Base-by-base conservation (phyloP, 2,329 filamentous ascomycete genomes). In the Tolypocladium paradoxum region DNA sequence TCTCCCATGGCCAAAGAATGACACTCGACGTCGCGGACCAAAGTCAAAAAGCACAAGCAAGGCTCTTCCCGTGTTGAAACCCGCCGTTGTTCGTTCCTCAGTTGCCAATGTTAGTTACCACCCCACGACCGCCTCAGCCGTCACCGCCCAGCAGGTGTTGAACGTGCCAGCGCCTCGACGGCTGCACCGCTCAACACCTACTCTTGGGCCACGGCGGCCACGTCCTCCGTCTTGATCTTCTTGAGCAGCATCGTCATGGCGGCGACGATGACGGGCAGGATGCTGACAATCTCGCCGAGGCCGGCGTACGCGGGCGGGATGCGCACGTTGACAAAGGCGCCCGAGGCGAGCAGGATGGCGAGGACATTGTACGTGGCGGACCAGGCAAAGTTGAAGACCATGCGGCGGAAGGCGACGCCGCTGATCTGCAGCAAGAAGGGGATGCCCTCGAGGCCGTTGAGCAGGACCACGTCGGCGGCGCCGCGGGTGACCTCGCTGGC, bases 371-470 rank as follows among this genome's bases (percentile, higher is more conserved):
- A 87, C 2, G 82, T 58, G 33, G 73, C 75, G 1, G 76, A 73
- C 83, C 83, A 87, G 0, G 60, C 66, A 58, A 87, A 85, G 60
- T 87, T 87, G 67, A 84, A 77, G 8, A 71, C 59, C 56, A 82
- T 76, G 24, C 77, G 71, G 12, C 65, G 61, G 56, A 67, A 66
- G 27, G 62, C 60, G 9, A 62, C 61, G 37, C 55, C 52, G 47
- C 67, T 70, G 36, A 82, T 63, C 49, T 80, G 72, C 3, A 85
- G 70, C 22, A 82, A 64, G 8, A 72, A 67, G 1, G 76, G 64
- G 3, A 86, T 67, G 0, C 79, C 76, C 22, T 65, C 64, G 1
- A 86, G 69, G 2, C 73, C 70, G 1, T 72, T 70, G 56, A 83
- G 69, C 5, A 86, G 73, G 1, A 83, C 74, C 0, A 81, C 76